Evolutionary conservation across 192 early-diverging fungal species (phyloP).

Genomic region (Rhizoclosmatium globosum): DNA sequence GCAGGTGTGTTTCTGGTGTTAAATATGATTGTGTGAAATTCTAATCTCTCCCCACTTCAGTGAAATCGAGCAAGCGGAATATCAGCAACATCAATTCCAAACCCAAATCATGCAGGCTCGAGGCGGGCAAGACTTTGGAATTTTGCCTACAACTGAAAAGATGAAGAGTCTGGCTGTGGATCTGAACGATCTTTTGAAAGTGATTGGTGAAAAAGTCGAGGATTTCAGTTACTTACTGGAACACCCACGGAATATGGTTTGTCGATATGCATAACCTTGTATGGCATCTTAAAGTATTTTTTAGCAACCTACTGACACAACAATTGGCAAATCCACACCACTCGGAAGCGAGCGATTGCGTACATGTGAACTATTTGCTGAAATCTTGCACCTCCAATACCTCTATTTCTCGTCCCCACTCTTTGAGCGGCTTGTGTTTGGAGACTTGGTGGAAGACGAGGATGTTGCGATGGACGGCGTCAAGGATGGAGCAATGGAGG

Average conservation of each 20-base stretch:
- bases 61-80: slow-evolving; percentile 70
- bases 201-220: slow-evolving; percentile 77
- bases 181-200: slow-evolving; percentile 89
- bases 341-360: slow-evolving; percentile 95
- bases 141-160: slow-evolving; percentile 57
- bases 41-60: slow-evolving; percentile 28
- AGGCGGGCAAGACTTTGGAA: slow-evolving; percentile 27
- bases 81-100: slow-evolving; percentile 65
- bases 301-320: slow-evolving; percentile 71
- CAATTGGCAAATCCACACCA: slow-evolving; percentile 79
- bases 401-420: slow-evolving; percentile 65
- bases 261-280: background rate
- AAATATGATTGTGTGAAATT: background rate
- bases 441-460: slow-evolving; percentile 33
- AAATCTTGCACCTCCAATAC: slow-evolving; percentile 88
- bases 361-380: slow-evolving; percentile 98
- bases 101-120: slow-evolving; percentile 39
- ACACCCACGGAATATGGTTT: slow-evolving; percentile 78
- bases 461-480: slow-evolving; percentile 6
- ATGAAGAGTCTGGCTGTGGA: slow-evolving; percentile 69
- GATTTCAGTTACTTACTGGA: slow-evolving; percentile 84
- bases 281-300: background rate
- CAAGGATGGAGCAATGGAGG: background rate
- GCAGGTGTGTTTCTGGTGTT: slow-evolving; percentile 64
- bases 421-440: slow-evolving; percentile 58